Conservation (phyloP, 768 basidiomycete species). For the Gymnopilus junonius region DNA sequence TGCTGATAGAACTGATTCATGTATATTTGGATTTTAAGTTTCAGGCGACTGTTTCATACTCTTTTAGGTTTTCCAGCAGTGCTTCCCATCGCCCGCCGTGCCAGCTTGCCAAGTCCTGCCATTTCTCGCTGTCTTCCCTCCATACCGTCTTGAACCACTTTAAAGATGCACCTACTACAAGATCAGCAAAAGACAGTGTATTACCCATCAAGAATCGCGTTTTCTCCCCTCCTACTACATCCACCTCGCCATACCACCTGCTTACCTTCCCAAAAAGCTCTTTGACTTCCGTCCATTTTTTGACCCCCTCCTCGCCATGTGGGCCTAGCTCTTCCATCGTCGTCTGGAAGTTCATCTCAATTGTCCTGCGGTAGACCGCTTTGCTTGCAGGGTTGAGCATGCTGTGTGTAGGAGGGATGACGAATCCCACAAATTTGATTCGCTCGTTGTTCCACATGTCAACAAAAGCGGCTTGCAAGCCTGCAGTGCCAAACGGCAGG, state of each 20-base stretch:
- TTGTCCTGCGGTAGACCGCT: slow-evolving; percentile 23
- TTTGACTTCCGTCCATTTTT: slow-evolving; percentile 27
- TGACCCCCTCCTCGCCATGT: slow-evolving; percentile 19
- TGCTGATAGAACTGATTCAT: not conserved
- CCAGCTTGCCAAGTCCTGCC: slow-evolving; percentile 36
- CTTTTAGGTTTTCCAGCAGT: slow-evolving; percentile 26
- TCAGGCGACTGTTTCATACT: slow-evolving; percentile 20
- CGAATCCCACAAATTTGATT: slow-evolving; percentile 4
- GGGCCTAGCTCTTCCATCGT: slow-evolving; percentile 28
- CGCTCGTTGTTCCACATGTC: not conserved
- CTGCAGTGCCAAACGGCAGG: slow-evolving; percentile 29
- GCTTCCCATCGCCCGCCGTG: slow-evolving; percentile 36
- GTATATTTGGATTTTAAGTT: not conserved
- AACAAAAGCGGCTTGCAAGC: slow-evolving; percentile 18
- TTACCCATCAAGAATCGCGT: slow-evolving; percentile 36
- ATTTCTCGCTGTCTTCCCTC: slow-evolving; percentile 38
- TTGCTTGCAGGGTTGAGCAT: slow-evolving; percentile 17
- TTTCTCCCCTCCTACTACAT: not conserved
- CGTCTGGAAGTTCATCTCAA: slow-evolving; percentile 22
- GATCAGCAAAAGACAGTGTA: slow-evolving; percentile 36
- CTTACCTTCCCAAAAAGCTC: slow-evolving; percentile 21
- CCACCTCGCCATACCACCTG: slow-evolving; percentile 26
- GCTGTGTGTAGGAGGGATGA: slow-evolving; percentile 8
- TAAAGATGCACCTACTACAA: slow-evolving; percentile 40
- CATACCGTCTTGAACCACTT: slow-evolving; percentile 21